Evolutionary conservation across 2,329 filamentous ascomycete species (phyloP), one percentile per base, ranked within the genome.

Genomic region (Alternaria consortialis): DNA sequence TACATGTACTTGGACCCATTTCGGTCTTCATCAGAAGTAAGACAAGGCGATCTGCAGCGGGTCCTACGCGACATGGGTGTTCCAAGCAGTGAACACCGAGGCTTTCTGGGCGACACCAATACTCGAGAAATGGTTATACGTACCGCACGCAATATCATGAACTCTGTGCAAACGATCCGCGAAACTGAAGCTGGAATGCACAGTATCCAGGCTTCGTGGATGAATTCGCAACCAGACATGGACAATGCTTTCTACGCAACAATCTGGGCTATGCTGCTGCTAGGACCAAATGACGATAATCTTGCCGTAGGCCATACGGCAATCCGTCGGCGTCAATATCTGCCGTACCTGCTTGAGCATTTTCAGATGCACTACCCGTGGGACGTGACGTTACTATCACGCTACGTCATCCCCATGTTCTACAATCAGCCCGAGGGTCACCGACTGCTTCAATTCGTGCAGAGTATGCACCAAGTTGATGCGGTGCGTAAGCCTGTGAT

Each of bases 1-100:
- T 82, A 85, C 60, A 94, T 97, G 87, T 96, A 92, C 74, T 84
- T 97, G 66, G 92, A 97, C 72, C 93, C 94, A 0, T 97, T 91
- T 77, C 86, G 87, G 29, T 88, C 86, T 3, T 85, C 88, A 34
- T 79, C 86, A 13, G 93, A 97, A 77, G 86, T 94, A 0, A 82
- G 85, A 0, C 76, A 87, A 12, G 79, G 82, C 1, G 82, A 86
- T 51, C 81, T 97, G 37, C 84, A 86, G 60, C 80, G 79, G 27
- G 83, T 88, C 63, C 80, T 94, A n/a, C 81, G 83, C 40, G 82
- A 85, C 25, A 75, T 87, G 67, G 84, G 84, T 11, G 80, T 80
- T 5, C 75, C 79, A 0, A 50, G 64, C 8, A 50, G 70, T 11
- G 74, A 80, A 31, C 74, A 80, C 79, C 62, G 74, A 69, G 61